phyloP scores from a whole-genome alignment of 805 yeast species.

The Metschnikowia continentalis region DNA sequence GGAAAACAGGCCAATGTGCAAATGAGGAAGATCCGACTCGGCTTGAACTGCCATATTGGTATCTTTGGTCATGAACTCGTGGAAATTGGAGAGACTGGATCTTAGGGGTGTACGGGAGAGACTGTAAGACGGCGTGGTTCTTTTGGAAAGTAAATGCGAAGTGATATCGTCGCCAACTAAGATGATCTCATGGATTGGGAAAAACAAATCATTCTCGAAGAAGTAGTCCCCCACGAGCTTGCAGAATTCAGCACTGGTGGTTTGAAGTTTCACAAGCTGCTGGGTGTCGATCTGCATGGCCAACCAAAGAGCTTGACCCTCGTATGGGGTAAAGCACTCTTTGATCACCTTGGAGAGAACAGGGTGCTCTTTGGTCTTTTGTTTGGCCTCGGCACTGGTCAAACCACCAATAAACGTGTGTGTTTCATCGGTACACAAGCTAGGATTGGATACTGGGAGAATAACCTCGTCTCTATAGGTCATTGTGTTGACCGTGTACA shows the following conservation, averaged over 20 bases:
- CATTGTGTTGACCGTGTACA: constrained; percentile 20
- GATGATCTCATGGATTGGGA: constrained; percentile 21
- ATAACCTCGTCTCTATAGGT: constrained; percentile 22
- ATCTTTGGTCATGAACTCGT: constrained; percentile 14
- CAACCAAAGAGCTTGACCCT: constrained; percentile 22
- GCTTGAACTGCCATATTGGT: constrained; percentile 16
- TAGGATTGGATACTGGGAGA: constrained; percentile 25
- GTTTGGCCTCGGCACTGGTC: constrained; percentile 16
- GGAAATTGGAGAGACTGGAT: constrained; percentile 10
- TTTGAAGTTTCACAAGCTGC: constrained; percentile 17
- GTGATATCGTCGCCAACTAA: constrained; percentile 25
- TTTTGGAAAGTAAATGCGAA: constrained; percentile 22
- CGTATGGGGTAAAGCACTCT: constrained; percentile 24
- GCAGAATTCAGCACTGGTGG: constrained; percentile 16
- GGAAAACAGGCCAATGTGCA: constrained; percentile 84
- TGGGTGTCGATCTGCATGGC: constrained; percentile 19
- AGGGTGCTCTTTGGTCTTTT: constrained; percentile 9
- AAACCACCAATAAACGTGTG: constrained; percentile 25
- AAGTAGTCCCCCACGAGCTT: constrained; percentile 18
- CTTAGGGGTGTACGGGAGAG: constrained; percentile 9
- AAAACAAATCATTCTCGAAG: constrained; percentile 14
- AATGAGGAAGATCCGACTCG: constrained; percentile 50
- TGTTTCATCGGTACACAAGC: constrained; percentile 23
- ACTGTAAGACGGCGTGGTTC: constrained; percentile 27
- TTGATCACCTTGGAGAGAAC: constrained; percentile 13